Evolutionary conservation across 2,329 filamentous ascomycete species (phyloP), one percentile per base, ranked within the genome.

Genomic region (Fusarium anguioides): DNA sequence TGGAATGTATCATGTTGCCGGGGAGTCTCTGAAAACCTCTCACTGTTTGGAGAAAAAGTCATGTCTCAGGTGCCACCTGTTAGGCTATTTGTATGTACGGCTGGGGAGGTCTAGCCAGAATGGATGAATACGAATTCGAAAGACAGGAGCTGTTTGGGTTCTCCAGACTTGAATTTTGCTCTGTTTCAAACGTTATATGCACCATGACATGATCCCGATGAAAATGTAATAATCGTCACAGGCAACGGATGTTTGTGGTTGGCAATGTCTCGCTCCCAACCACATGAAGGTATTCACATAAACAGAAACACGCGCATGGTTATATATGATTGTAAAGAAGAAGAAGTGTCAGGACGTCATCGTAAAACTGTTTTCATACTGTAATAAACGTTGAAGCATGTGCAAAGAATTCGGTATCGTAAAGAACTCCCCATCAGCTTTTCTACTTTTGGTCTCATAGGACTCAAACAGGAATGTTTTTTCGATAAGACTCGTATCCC

Each of bases 1-100:
- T 53, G 65, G 65, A 66, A 68, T 68, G 60, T 26, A 12, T 37
- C 41, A 37, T 61, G 42, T 60, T 66, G 29, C 42, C 27, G 18
- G 46, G 39, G 39, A 26, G 21, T 24, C 20, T 29, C n/a, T 20
- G 40, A 39, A 35, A 40, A 64, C 51, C 48, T 33, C 23, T 52
- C 48, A 27, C 24, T 5, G 36, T 49, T 50, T 27, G 31, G 33
- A 40, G 21, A 24, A 61, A 64, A 58, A 54, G 47, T 33, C 42
- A 27, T 49, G 55, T 66, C 60, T 68, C 47, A 59, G 45, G 41
- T 46, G 37, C 47, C 35, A n/a, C n/a, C n/a, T n/a, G 12, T 37
- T 27, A 23, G 64, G 54, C 27, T 37, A 37, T 35, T 23, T 51
- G 20, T 33, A 27, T 39, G 37, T 50, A 33, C 33, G 31, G 35